Percentiles rank a stretch among this genome's conserved stretches.
These are phyloP conservation scores for Colletotrichum sublineola DNA, from an alignment of 2,329 filamentous ascomycete genomes.

Conservation along the genomic window DNA sequence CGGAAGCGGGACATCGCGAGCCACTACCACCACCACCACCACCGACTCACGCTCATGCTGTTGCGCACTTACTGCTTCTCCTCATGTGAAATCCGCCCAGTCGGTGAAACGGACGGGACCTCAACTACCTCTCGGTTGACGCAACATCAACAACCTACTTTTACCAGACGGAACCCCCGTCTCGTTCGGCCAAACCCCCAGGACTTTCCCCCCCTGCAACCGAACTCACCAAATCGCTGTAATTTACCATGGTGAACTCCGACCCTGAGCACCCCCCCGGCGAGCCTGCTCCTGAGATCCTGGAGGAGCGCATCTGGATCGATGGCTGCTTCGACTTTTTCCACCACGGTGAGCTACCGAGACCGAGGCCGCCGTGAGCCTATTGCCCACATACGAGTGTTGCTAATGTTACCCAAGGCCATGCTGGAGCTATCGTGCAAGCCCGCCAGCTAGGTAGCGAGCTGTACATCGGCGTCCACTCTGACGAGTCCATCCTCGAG, in stretches of 20 bases:
- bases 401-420: constrained; percentile 66
- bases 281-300: constrained; percentile 66
- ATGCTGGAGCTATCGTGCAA: constrained; percentile 97
- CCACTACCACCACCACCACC: neutral
- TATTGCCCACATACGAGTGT: neutral
- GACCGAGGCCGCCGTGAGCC: no score
- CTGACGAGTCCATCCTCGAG: constrained; percentile 92
- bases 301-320: constrained; percentile 89
- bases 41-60: constrained; percentile 4
- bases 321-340: constrained; percentile 99
- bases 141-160: constrained; percentile 6
- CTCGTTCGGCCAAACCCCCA: neutral
- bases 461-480: constrained; percentile 93
- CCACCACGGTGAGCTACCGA: constrained; percentile 79
- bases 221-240: neutral
- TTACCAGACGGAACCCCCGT: constrained; percentile 10
- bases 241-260: constrained; percentile 43
- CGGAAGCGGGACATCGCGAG: constrained; percentile 37
- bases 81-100: constrained; percentile 40
- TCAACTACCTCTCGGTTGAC: constrained; percentile 4
- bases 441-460: constrained; percentile 91
- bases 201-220: neutral
- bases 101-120: constrained; percentile 35
- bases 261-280: constrained; percentile 54
- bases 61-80: constrained; percentile 12